phyloP scores from a whole-genome alignment of 305 asterid species.

The Fraxinus floribunda region DNA sequence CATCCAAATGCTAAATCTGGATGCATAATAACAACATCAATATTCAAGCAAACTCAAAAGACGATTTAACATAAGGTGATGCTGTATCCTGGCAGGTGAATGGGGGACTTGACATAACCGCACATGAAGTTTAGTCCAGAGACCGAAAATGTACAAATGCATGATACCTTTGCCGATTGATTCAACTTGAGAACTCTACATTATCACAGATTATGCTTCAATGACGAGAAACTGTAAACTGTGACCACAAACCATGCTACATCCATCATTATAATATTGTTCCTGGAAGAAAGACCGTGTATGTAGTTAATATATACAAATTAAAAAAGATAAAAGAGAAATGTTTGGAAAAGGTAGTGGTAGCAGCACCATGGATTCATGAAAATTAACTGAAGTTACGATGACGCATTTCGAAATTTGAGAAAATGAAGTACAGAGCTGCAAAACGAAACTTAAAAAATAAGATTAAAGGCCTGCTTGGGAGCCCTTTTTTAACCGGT shows the following conservation, averaged over 20 bases:
- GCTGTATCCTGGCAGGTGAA: slow-evolving; percentile 16
- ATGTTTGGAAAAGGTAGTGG: not conserved
- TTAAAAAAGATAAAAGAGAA: not conserved
- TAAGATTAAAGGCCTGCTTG: not conserved
- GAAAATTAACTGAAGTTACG: not conserved
- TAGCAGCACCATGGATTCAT: not conserved
- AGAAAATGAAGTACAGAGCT: not conserved
- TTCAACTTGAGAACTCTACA: slow-evolving; percentile 3
- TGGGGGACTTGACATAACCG: not conserved
- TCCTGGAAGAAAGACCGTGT: slow-evolving; percentile 15
- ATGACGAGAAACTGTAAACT: slow-evolving; percentile 13
- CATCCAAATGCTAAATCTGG: slow-evolving; percentile 11
- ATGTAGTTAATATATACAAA: slow-evolving; percentile 4
- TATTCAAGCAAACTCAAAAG: slow-evolving; percentile 7
- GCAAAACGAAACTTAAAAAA: not conserved
- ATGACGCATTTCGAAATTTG: not conserved
- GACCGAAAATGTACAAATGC: slow-evolving; percentile 15
- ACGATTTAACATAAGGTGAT: slow-evolving; percentile 10
- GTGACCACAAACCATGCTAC: slow-evolving; percentile 18
- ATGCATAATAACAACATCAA: not conserved
- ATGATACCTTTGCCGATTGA: slow-evolving; percentile 14
- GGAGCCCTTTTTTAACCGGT: not conserved
- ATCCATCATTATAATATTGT: slow-evolving; percentile 25
- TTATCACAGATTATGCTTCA: slow-evolving; percentile 7
- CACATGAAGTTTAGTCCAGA: not conserved